Conservation (phyloP, 768 basidiomycete genomes). For the Amanita exitialis region DNA sequence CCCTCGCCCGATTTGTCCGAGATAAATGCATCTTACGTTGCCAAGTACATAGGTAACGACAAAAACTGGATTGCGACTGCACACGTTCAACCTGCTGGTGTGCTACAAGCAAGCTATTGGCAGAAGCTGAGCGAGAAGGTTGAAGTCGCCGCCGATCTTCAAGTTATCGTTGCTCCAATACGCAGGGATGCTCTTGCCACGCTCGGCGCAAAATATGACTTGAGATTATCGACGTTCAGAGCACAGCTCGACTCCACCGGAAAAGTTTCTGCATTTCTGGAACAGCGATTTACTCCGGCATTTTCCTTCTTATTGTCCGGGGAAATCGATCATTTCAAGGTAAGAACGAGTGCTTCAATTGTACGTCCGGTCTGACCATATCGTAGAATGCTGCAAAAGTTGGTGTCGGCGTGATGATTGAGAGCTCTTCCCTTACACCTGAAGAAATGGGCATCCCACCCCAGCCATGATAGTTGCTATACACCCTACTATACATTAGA, state of each 20-base stretch:
- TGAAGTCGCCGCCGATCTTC: slow-evolving; percentile 92
- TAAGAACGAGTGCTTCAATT: slow-evolving; percentile 18
- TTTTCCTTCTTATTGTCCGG: slow-evolving; percentile 93
- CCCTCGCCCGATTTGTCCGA: slow-evolving; percentile 66
- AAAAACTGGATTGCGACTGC: slow-evolving; percentile 92
- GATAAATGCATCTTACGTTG: slow-evolving; percentile 63
- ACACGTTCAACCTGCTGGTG: slow-evolving; percentile 72
- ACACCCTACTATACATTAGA: slow-evolving; percentile 16
- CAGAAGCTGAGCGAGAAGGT: slow-evolving; percentile 93
- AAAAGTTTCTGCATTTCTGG: slow-evolving; percentile 89
- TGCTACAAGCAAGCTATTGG: slow-evolving; percentile 91
- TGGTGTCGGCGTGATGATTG: slow-evolving; percentile 97
- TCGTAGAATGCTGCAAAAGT: slow-evolving; percentile 84
- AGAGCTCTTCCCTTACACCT: slow-evolving; percentile 70
- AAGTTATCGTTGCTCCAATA: slow-evolving; percentile 66
- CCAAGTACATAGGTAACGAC: slow-evolving; percentile 63
- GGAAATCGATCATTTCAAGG: slow-evolving; percentile 99
- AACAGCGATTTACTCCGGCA: slow-evolving; percentile 92
- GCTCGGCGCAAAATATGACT: slow-evolving; percentile 93
- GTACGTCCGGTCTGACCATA: background rate
- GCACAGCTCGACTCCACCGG: slow-evolving; percentile 93
- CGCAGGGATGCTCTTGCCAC: slow-evolving; percentile 91
- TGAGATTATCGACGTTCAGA: slow-evolving; percentile 87
- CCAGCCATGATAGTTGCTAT: slow-evolving; percentile 27
- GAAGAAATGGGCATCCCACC: slow-evolving; percentile 74